Evolutionary conservation across 352 stramenopile species (phyloP), one percentile per base, ranked within the genome.

Genomic region (Phytopythium cucurbitacearum): DNA sequence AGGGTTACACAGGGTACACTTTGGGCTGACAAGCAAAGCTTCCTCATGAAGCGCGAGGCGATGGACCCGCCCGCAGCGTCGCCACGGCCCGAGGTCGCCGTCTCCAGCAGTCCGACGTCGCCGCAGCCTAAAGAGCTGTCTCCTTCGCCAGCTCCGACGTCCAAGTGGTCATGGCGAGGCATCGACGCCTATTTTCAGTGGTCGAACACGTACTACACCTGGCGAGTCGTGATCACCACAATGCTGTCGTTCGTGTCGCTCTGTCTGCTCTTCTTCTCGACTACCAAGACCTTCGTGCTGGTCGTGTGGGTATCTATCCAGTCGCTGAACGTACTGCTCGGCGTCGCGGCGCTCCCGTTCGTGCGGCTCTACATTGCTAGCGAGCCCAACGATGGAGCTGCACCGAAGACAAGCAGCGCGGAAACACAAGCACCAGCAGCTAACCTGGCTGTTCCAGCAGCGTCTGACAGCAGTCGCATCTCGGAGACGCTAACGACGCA

Each of bases 141-240:
- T 11, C 15, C 15, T 13, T 5, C 36, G 38, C 40, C 51, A 5
- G 15, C 49, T 40, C 12, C 53, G 11, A 36, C 55, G 46, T 41
- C 46, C 12, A 45, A 21, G 40, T 9, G 53, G 28, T 53, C 46
- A 35, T 79, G 67, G 76, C 57, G 50, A 4, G 67, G 71, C 34
- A 37, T 71, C 7, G 76, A 86, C 65, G 64, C 69, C 35, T 62
- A 65, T 43, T 62, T 87, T 34, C 76, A 84, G 57, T 74, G 73
- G 63, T 70, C 72, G 45, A 89, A 89, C 63, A 80, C 79, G 53
- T 87, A 87, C 74, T 87, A 85, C 61, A 73, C 76, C 9, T 78
- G 73, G 52, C 70, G 74, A 38, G 67, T 87, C 48, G 76, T 62
- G 9, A 41, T 67, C 56, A 73, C 79, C 28, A 80, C 74, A 15